Evolutionary conservation across 2,329 filamentous ascomycete species (phyloP), one percentile per base, ranked within the genome.

Genomic region (Cytospora piceicola): DNA sequence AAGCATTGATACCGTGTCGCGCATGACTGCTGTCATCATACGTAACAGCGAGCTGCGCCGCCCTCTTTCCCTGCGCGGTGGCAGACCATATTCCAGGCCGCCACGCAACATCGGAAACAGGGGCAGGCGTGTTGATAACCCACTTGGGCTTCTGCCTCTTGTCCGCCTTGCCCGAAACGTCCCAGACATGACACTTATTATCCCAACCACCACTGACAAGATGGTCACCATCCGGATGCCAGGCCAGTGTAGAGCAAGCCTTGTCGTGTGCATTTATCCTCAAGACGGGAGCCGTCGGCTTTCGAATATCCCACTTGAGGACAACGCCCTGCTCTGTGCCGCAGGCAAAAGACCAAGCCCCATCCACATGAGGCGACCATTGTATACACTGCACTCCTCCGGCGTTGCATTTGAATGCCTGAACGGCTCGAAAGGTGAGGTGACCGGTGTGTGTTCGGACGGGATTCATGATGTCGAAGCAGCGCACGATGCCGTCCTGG

Each of bases 221-320:
- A 70, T 90, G 87, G n/a, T 83, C 81, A 17, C 88, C 88, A 71
- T 90, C 88, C 0, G 86, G 85, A 69, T 91, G 88, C 88, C 88
- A 91, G 3, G 85, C 82, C 53, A 90, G 85, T 0, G 85, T 81
- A 2, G 83, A 80, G 71, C 85, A 87, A 0, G 84, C 79, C 68
- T 84, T 86, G 64, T 88, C 84, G 71, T 90, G 87, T 0, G 85
- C 87, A 34, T 85, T 84, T 70, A 90, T 85, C 69, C 84, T 82
- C 58, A 89, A 72, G 15, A 88, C 71, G 1, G 87, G 87, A 12
- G 81, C 79, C 20, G 74, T 76, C 7, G 81, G 71, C 70, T 85
- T 86, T 8, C 86, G 81, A 5, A 88, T 80, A 73, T 90, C 87
- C 86, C 87, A 90, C 71, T 89, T 88, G 69, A 88, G 75, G 15